Percentiles rank a stretch among this genome's conserved stretches.
phyloP scores from a whole-genome alignment of 2,329 filamentous ascomycete species.

The Tolypocladium guangdongense region DNA sequence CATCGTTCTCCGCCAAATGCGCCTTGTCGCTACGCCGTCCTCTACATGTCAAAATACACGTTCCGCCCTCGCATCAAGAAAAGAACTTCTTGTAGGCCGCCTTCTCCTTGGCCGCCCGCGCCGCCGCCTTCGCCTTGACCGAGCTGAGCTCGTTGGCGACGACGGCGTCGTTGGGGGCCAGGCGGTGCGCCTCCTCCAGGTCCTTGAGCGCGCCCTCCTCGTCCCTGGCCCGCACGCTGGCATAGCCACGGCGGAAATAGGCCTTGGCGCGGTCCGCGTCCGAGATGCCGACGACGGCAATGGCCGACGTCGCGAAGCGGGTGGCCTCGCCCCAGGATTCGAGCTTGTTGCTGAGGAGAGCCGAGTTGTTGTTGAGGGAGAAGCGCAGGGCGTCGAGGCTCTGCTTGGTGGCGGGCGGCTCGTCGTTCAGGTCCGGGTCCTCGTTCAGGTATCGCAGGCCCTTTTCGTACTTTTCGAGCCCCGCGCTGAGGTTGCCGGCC shows the following conservation, averaged over 20 bases:
- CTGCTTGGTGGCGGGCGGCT: conserved; percentile 54
- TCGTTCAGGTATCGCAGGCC: conserved; percentile 81
- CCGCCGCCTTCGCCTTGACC: conserved; percentile 68
- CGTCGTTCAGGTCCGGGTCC: conserved; percentile 63
- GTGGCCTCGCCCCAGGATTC: conserved; percentile 59
- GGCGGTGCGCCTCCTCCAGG: conserved; percentile 62
- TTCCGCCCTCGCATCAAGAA: conserved; percentile 21
- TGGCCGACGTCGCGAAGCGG: conserved; percentile 59
- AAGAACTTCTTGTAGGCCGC: conserved; percentile 92
- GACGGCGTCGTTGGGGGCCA: conserved; percentile 65
- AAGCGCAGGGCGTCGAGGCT: conserved; percentile 68
- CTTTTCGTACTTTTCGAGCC: conserved; percentile 90
- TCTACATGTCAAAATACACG: background rate
- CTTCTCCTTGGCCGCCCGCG: conserved; percentile 77
- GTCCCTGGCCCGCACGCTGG: conserved; percentile 67
- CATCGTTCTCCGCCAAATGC: background rate
- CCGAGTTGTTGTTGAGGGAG: conserved; percentile 78
- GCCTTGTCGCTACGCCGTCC: background rate
- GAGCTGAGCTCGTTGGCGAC: conserved; percentile 63
- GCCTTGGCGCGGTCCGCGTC: conserved; percentile 83
- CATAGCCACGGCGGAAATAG: conserved; percentile 69
- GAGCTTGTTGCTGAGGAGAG: conserved; percentile 76
- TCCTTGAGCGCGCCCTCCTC: conserved; percentile 71
- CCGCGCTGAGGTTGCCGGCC: conserved; percentile 55
- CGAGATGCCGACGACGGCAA: conserved; percentile 53